Evolutionary conservation across 2,329 filamentous ascomycete genomes (phyloP).

Genomic region (Pseudogymnoascus sp.): DNA sequence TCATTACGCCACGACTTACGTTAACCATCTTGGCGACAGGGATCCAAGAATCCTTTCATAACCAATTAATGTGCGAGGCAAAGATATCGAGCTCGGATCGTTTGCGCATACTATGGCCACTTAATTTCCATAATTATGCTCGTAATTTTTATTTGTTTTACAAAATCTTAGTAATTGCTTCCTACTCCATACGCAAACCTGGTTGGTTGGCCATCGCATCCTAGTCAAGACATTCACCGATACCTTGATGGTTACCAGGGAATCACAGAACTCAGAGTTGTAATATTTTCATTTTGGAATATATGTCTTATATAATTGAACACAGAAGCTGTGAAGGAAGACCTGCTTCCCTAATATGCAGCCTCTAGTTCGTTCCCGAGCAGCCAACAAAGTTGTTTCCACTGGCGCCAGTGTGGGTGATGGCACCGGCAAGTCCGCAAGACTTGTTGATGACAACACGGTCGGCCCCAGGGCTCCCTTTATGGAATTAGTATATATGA

Average conservation of each 20-base stretch:
- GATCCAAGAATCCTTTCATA: neutral
- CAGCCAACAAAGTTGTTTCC: conserved; percentile 65
- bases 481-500: neutral
- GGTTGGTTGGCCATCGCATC: neutral
- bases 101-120: neutral
- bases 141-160: neutral
- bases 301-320: neutral
- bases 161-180: neutral
- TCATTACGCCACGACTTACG: too few relatives aligned
- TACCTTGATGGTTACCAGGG: neutral
- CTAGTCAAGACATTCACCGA: neutral
- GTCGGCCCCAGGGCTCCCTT: conserved; percentile 59
- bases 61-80: neutral
- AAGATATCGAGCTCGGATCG: neutral
- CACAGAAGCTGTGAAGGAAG: neutral
- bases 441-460: conserved; percentile 56
- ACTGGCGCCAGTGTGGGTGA: conserved; percentile 64
- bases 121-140: neutral
- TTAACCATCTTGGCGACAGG: neutral
- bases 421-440: conserved; percentile 53
- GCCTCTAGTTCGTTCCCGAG: conserved; percentile 15
- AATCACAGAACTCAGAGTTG: neutral
- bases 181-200: neutral
- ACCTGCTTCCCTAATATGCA: neutral
- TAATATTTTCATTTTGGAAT: neutral